Conservation (phyloP, 257 asterid species). For the Nicotiana attenuata region DNA sequence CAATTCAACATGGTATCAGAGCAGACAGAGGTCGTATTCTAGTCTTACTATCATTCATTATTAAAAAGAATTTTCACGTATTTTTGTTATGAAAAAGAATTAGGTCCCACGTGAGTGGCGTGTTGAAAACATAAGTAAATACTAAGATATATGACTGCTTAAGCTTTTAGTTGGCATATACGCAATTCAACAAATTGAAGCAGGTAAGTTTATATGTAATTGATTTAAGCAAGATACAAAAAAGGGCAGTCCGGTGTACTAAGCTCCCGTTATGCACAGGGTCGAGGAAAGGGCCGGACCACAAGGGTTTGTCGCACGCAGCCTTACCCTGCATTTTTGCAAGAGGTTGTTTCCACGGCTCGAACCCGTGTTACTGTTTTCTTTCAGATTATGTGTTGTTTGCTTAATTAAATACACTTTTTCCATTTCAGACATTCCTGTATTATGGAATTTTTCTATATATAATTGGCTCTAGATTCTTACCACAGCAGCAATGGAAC, state of each 20-base stretch:
- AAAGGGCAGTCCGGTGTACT: too few relatives aligned
- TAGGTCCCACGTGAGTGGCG: not conserved
- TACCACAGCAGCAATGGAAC: slow-evolving; percentile 68
- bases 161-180: not conserved
- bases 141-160: not conserved
- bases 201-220: too few relatives aligned
- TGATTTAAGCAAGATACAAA: too few relatives aligned
- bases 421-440: not conserved
- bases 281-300: too few relatives aligned
- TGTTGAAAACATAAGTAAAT: not conserved
- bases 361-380: too few relatives aligned
- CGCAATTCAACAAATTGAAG: too few relatives aligned
- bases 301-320: too few relatives aligned
- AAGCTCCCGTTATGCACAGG: too few relatives aligned
- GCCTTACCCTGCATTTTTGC: too few relatives aligned
- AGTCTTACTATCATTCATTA: not conserved
- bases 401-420: not conserved
- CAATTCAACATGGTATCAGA: not conserved
- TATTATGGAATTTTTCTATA: not conserved
- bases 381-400: not conserved
- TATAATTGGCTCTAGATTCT: not conserved
- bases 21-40: not conserved
- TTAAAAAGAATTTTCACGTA: not conserved
- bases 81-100: not conserved
- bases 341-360: too few relatives aligned